Conservation (phyloP, 805 yeast species). For the Lipomyces mesembrius region DNA sequence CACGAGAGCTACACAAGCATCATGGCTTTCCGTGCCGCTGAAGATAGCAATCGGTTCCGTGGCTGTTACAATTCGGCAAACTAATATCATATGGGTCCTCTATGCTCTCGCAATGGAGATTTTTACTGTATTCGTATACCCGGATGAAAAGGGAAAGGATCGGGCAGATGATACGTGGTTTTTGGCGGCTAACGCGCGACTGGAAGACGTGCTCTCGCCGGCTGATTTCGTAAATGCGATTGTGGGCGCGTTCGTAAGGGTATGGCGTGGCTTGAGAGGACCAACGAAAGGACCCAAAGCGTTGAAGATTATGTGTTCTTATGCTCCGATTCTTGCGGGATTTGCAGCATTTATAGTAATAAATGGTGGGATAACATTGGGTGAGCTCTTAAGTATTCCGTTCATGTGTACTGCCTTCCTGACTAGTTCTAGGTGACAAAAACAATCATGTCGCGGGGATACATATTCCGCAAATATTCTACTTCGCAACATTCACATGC, state of each 20-base stretch:
- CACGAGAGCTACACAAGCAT: slow-evolving; percentile 9
- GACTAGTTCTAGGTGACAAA: slow-evolving; percentile 67
- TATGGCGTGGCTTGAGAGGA: slow-evolving; percentile 6
- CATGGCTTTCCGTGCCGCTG: neutral
- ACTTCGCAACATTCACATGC: slow-evolving; percentile 67
- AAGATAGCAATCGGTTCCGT: slow-evolving; percentile 31
- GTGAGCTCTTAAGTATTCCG: slow-evolving; percentile 11
- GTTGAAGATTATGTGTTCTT: slow-evolving; percentile 4
- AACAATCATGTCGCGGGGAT: slow-evolving; percentile 74
- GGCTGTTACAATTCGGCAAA: slow-evolving; percentile 82
- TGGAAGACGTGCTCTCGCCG: slow-evolving; percentile 4
- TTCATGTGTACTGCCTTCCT: neutral
- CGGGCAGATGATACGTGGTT: slow-evolving; percentile 17
- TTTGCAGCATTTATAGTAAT: slow-evolving; percentile 62
- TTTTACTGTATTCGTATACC: slow-evolving; percentile 7
- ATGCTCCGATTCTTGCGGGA: slow-evolving; percentile 34
- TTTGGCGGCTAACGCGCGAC: slow-evolving; percentile 9
- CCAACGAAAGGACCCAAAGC: slow-evolving; percentile 2
- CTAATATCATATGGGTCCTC: slow-evolving; percentile 82
- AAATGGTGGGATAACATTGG: slow-evolving; percentile 82
- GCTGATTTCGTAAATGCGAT: slow-evolving; percentile 11
- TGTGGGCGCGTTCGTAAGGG: slow-evolving; percentile 2
- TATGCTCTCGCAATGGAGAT: slow-evolving; percentile 20
- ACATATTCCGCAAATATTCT: slow-evolving; percentile 81
- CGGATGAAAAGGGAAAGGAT: slow-evolving; percentile 24